These are phyloP conservation scores for Kwoniella botswanensis DNA, from an alignment of 768 basidiomycete genomes.

Conservation along the genomic window DNA sequence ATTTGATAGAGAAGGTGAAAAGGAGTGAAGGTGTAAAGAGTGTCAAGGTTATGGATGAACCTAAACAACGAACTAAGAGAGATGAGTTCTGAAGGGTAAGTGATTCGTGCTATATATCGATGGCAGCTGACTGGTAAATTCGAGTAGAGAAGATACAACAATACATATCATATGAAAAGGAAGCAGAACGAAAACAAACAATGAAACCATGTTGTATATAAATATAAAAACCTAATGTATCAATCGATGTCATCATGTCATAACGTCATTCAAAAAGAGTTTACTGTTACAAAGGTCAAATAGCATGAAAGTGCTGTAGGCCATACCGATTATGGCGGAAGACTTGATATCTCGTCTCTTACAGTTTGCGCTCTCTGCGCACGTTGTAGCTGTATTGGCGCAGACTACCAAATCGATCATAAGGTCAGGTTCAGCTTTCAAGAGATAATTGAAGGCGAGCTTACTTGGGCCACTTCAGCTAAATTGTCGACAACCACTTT, in stretches of 20 bases:
- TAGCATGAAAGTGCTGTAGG: not conserved
- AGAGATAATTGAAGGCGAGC: not conserved
- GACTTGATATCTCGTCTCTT: constrained; percentile 39
- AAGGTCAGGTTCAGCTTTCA: not conserved
- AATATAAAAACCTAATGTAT: not conserved
- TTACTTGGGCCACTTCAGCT: constrained; percentile 37
- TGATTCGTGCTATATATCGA: no score
- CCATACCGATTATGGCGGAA: constrained; percentile 21
- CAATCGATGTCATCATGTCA: not conserved
- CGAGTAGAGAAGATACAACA: not conserved
- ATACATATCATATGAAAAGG: not conserved
- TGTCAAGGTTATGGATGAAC: constrained; percentile 39
- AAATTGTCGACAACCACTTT: constrained; percentile 39
- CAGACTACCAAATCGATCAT: constrained; percentile 27
- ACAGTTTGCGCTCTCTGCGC: constrained; percentile 51
- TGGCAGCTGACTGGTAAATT: no score
- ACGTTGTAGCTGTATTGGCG: constrained; percentile 41
- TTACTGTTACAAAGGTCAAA: no score
- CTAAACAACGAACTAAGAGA: constrained; percentile 45
- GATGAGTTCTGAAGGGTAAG: constrained; percentile 28
- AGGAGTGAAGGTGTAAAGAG: constrained; percentile 36
- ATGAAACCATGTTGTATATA: not conserved
- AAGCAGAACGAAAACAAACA: not conserved
- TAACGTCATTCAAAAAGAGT: not conserved
- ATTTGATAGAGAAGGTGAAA: constrained; percentile 27